phyloP scores from a whole-genome alignment of 805 yeast species.

The Metschnikowia peoriensis region DNA sequence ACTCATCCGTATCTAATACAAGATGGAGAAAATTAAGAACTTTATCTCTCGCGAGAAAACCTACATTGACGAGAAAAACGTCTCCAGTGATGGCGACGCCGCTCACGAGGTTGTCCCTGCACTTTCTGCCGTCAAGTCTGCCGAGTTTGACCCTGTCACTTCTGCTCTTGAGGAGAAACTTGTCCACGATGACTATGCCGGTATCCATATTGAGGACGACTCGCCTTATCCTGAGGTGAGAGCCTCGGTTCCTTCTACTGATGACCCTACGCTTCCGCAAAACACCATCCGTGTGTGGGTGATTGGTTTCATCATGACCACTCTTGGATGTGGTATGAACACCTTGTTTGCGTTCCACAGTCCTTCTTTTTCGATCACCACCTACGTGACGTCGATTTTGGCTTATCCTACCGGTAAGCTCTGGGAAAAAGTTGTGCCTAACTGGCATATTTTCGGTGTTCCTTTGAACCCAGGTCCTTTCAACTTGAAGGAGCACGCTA shows the following conservation, averaged over 20 bases:
- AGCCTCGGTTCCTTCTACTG: constrained; percentile 54
- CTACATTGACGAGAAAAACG: constrained; percentile 15
- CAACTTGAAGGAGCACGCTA: constrained; percentile 60
- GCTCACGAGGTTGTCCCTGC: constrained; percentile 2
- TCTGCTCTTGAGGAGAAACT: constrained; percentile 15
- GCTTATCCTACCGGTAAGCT: constrained; percentile 58
- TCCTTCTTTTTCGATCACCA: constrained; percentile 51
- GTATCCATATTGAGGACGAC: constrained; percentile 19
- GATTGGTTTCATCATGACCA: constrained; percentile 47
- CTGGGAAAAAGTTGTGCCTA: constrained; percentile 41
- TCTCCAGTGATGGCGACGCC: constrained; percentile 8
- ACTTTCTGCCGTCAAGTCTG: constrained; percentile 16
- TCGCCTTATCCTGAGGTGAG: constrained; percentile 66
- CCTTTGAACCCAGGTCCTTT: constrained; percentile 59
- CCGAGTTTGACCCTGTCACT: constrained; percentile 19
- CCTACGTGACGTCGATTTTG: constrained; percentile 57
- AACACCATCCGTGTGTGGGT: constrained; percentile 59
- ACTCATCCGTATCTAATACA: not conserved
- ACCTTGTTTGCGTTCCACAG: constrained; percentile 56
- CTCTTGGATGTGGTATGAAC: constrained; percentile 59
- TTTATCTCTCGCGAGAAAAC: constrained; percentile 8
- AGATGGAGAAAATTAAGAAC: constrained; percentile 19
- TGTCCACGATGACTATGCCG: constrained; percentile 19
- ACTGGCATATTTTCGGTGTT: constrained; percentile 32
- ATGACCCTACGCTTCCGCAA: constrained; percentile 47